These are phyloP conservation scores for Apiospora sp. DNA, from an alignment of 2,329 filamentous ascomycete genomes.

Conservation along the genomic window DNA sequence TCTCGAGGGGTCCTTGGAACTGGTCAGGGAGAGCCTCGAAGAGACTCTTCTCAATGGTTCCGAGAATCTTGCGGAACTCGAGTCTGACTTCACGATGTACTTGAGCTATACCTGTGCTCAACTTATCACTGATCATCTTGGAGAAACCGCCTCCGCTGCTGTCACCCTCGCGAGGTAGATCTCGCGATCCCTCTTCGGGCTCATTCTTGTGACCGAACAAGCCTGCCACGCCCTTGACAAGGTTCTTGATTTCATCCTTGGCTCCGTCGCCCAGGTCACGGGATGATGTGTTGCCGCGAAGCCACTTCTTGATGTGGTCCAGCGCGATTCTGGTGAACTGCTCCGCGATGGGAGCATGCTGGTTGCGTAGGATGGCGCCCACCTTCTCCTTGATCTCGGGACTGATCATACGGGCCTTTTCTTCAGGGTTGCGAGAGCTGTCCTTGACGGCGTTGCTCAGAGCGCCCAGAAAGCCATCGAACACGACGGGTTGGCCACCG, in stretches of 20 bases:
- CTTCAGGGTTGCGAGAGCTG: slow-evolving; percentile 53
- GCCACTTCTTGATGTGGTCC: slow-evolving; percentile 56
- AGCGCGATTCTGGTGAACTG: slow-evolving; percentile 55
- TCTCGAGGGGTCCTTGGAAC: slow-evolving; percentile 53
- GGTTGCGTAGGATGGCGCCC: slow-evolving; percentile 48
- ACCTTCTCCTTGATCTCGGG: slow-evolving; percentile 57
- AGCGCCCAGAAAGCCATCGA: slow-evolving; percentile 53
- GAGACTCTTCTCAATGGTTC: slow-evolving; percentile 53
- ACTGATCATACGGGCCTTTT: slow-evolving; percentile 53
- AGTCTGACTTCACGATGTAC: slow-evolving; percentile 55
- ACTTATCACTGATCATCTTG: slow-evolving; percentile 54
- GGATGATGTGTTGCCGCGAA: slow-evolving; percentile 51
- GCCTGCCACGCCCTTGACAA: slow-evolving; percentile 53
- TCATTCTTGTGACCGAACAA: slow-evolving; percentile 50
- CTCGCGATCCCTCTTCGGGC: slow-evolving; percentile 44
- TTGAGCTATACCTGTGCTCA: slow-evolving; percentile 52
- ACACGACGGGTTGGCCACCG: slow-evolving; percentile 45
- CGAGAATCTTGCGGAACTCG: slow-evolving; percentile 54
- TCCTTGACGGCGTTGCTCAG: slow-evolving; percentile 54
- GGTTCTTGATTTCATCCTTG: slow-evolving; percentile 52
- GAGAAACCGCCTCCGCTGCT: slow-evolving; percentile 49
- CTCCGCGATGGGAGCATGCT: slow-evolving; percentile 53
- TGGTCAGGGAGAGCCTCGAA: slow-evolving; percentile 54
- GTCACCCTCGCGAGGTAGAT: slow-evolving; percentile 37
- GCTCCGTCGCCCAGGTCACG: slow-evolving; percentile 52